Evolutionary conservation across 768 basidiomycete species (phyloP).

Genomic region (Megacollybia marginata): DNA sequence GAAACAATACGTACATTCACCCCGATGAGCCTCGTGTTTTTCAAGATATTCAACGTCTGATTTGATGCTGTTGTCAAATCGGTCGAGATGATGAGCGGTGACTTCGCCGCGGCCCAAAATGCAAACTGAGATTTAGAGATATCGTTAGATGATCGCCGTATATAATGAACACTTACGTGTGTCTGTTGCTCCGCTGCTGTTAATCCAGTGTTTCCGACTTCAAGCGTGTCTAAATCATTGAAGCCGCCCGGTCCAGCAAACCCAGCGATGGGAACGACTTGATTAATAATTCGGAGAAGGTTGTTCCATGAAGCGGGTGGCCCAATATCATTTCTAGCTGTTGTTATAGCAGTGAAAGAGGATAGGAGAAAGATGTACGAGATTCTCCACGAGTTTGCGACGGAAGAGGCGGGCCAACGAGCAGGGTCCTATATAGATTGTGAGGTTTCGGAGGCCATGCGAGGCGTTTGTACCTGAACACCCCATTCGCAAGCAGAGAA

Average conservation of each 20-base stretch:
- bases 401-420: constrained; percentile 36
- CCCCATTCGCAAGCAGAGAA: constrained; percentile 49
- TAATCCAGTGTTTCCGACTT: constrained; percentile 41
- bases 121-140: constrained; percentile 38
- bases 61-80: constrained; percentile 28
- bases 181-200: constrained; percentile 26
- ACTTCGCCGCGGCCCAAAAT: constrained; percentile 49
- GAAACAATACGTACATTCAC: constrained; percentile 28
- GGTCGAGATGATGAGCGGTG: constrained; percentile 38
- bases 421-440: constrained; percentile 29
- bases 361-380: constrained; percentile 20
- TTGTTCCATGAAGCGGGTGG: constrained; percentile 41
- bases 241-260: constrained; percentile 39
- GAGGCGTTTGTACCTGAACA: constrained; percentile 22
- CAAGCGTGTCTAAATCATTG: constrained; percentile 49
- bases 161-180: constrained; percentile 1
- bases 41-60: constrained; percentile 29
- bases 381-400: constrained; percentile 47
- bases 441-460: neutral
- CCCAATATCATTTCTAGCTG: constrained; percentile 36
- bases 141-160: neutral
- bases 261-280: constrained; percentile 41
- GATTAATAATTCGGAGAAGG: constrained; percentile 42
- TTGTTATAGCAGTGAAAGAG: neutral
- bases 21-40: constrained; percentile 34